Base-by-base conservation (phyloP, 1,284 basidiomycete species). In the Butyriboletus appendiculatus region DNA sequence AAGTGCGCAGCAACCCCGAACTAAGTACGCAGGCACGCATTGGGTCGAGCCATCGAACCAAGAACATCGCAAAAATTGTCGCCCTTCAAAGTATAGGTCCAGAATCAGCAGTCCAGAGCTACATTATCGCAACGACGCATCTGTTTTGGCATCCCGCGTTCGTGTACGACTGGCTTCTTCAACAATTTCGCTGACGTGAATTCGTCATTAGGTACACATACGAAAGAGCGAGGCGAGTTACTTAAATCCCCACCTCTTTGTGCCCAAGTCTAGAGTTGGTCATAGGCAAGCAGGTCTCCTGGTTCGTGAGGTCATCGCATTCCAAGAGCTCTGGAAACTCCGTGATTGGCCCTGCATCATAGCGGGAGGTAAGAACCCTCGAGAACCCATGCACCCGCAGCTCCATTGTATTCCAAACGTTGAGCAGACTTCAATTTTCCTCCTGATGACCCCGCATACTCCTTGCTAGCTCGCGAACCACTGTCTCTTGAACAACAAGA, bases 131-230 rank as follows among this genome's bases (percentile, higher is more conserved):
- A 2, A 96, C 94, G 0, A 94, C 92, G 0, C 94, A 90, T 75
- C 78, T 89, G 7, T 98, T 98, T 73, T 98, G 96, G 96, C 94
- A 97, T 71, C 94, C 95, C 8, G 85, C 80, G 88, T 92, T 68
- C 60, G 80, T 75, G 22, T 18, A 52, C 32, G 16, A 38, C 18
- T 10, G 38, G 33, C 37, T 42, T 56, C 48, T 56, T 42, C 20
- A 12, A 39, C 28, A 48, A 8, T 26, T 26, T 30, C 5, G 5
- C 47, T 63, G 37, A 57, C 28, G 18, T 39, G n/a, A n/a, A 28
- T 49, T 37, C 47, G 2, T 33, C 14, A 38, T 44, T 55, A 92
- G 91, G 56, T 94, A 90, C 66, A 81, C 84, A 0, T 98, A 98
- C 69, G 96, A 99, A 73, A 82, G 96, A 45, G 80, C 86, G 26